phyloP scores from a whole-genome alignment of 192 early-diverging fungal species.

The Spinellus fusiger region DNA sequence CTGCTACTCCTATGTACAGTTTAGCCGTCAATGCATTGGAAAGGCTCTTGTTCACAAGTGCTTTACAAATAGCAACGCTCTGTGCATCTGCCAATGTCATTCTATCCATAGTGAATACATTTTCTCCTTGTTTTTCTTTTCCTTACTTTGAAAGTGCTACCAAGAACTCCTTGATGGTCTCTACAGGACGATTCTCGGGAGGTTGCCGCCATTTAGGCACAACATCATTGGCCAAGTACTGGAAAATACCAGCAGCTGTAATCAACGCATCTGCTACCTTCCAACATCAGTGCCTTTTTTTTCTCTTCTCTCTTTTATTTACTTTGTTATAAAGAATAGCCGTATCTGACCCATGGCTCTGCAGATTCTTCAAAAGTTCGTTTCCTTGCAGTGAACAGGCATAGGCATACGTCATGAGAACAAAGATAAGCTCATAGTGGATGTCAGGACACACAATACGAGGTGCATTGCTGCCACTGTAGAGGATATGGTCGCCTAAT shows the following conservation, averaged over 20 bases:
- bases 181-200: slow-evolving; percentile 15
- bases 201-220: slow-evolving; percentile 38
- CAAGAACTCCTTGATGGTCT: slow-evolving; percentile 27
- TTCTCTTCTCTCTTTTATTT: not conserved
- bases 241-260: slow-evolving; percentile 48
- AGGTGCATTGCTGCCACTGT: slow-evolving; percentile 39
- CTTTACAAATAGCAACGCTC: slow-evolving; percentile 50
- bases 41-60: slow-evolving; percentile 32
- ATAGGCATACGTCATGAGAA: slow-evolving; percentile 49
- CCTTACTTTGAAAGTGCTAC: slow-evolving; percentile 42
- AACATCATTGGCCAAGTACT: slow-evolving; percentile 39
- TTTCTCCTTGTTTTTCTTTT: not conserved
- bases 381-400: slow-evolving; percentile 37
- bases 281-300: not conserved
- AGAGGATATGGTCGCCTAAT: slow-evolving; percentile 37
- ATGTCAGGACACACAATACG: slow-evolving; percentile 41
- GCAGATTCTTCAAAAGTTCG: slow-evolving; percentile 8
- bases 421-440: slow-evolving; percentile 51
- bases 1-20: slow-evolving; percentile 48
- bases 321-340: slow-evolving; percentile 17
- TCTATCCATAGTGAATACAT: slow-evolving; percentile 15
- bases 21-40: slow-evolving; percentile 50
- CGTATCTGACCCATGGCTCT: slow-evolving; percentile 2
- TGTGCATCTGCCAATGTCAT: slow-evolving; percentile 51
- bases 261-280: slow-evolving; percentile 47